Evolutionary conservation across 169 alveolate genomes (phyloP).

Genomic region (Cystoisospora suis): DNA sequence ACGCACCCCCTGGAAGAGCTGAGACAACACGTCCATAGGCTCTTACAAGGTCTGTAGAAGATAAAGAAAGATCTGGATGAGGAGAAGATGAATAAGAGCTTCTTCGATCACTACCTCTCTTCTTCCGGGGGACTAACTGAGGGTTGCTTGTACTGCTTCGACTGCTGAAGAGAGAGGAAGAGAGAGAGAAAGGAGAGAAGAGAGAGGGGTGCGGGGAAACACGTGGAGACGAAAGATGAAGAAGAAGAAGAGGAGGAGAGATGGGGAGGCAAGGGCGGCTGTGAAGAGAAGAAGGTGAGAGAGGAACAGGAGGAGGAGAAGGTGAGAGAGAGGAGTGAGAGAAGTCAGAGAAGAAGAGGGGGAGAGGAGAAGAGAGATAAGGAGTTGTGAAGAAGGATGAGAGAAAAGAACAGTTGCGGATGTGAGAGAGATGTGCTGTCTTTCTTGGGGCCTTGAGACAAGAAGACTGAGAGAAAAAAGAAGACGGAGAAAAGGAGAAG

Average conservation of each 20-base stretch:
- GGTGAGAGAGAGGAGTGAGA: neutral
- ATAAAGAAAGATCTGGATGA: neutral
- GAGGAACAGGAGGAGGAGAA: neutral
- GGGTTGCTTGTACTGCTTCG: conserved; percentile 27
- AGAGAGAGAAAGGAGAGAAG: neutral
- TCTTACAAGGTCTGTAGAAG: neutral
- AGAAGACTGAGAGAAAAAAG: no score
- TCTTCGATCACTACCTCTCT: neutral
- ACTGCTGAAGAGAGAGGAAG: neutral
- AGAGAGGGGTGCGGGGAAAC: no score
- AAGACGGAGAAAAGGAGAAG: no score
- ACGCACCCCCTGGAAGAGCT: conserved; percentile 3
- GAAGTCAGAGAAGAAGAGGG: no score
- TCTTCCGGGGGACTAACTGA: neutral
- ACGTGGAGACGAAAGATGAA: neutral
- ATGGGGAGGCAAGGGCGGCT: neutral
- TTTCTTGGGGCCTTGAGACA: no score
- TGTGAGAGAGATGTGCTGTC: no score
- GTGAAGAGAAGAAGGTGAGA: neutral
- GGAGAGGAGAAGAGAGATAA: no score
- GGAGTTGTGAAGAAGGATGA: no score
- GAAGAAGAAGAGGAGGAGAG: neutral
- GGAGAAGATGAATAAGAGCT: neutral
- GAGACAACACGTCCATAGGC: neutral
- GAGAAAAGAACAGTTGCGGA: no score